Base-by-base conservation (phyloP, 805 yeast genomes). In the Yarrowia porcina region DNA sequence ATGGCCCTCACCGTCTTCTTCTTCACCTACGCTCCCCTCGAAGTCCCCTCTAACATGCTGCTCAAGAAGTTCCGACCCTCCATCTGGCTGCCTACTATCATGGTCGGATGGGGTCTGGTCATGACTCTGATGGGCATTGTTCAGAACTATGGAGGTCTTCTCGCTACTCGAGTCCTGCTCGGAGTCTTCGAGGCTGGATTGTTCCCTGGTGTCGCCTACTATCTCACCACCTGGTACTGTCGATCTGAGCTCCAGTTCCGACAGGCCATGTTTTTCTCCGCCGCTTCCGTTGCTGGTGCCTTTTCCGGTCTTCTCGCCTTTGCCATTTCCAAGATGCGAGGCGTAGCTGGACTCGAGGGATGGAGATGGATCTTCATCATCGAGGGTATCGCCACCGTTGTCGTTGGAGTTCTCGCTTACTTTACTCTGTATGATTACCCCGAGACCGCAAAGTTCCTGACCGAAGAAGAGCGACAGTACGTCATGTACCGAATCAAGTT, bases 331-430 rank as follows among this genome's bases (percentile, higher is more conserved):
- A 69, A 72, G 35, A 75, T 80, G 65, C 69, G 74, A 47, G 80
- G 79, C 0, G 68, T 70, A 9, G 73, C 75, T 1, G 69, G 72
- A 9, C 69, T 78, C 67, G 76, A 70, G 41, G 82, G 82, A 11
- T 82, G 83, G 83, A 76, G 81, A 68, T 82, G 80, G 74, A 72
- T 82, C 25, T 82, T 75, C 65, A 76, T 82, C 7, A 74, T 82
- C 25, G 86, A 82, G 69, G 83, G 85, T 42, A 70, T 72, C 17
- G 78, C 77, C 59, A 75, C 75, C 17, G 69, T 65, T n/a, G 67
- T 69, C 11, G 67, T 71, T 20, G 77, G 74, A 62, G 65, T 64
- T 42, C 65, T 60, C 68, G 74, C 67, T 38, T 76, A 64, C 65
- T 77, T 64, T 66, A 71, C 70, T 36, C 72, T 71, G 33, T 81